Evolutionary conservation across 1,139 yeast genomes (phyloP).

Genomic region (Schizosaccharomyces versatilis): DNA sequence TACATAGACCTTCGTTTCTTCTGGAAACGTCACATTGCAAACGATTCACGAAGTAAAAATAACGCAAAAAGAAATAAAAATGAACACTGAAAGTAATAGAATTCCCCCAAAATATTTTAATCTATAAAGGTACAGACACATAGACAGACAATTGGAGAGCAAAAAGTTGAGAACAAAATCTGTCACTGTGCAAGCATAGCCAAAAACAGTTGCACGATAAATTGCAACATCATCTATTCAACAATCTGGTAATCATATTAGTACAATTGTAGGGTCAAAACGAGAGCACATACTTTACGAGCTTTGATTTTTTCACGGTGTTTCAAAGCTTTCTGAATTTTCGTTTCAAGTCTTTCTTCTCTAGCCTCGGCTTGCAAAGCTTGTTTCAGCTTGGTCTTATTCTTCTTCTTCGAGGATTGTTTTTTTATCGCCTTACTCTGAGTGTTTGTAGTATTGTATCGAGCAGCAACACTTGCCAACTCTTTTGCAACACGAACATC

Average conservation of each 20-base stretch:
- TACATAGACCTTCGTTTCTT: too few relatives aligned
- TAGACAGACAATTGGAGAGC: background rate
- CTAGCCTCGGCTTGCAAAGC: background rate
- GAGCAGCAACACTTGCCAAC: background rate
- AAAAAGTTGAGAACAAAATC: background rate
- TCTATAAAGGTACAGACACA: background rate
- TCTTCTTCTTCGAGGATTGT: background rate
- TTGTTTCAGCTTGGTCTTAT: background rate
- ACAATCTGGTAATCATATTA: too few relatives aligned
- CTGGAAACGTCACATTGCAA: too few relatives aligned
- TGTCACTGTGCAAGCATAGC: too few relatives aligned
- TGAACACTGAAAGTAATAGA: too few relatives aligned
- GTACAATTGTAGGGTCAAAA: background rate
- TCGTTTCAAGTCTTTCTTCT: background rate
- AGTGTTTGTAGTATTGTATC: background rate
- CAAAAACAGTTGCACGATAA: too few relatives aligned
- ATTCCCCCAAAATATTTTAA: too few relatives aligned
- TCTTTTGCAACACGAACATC: background rate
- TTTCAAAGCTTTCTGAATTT: background rate
- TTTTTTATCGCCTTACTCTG: background rate
- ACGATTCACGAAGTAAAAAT: too few relatives aligned
- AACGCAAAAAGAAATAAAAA: too few relatives aligned
- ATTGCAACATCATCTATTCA: too few relatives aligned
- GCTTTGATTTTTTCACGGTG: background rate
- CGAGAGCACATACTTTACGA: background rate